Evolutionary conservation across 2,329 filamentous ascomycete genomes (phyloP).

Genomic region (Cadophora gregata): DNA sequence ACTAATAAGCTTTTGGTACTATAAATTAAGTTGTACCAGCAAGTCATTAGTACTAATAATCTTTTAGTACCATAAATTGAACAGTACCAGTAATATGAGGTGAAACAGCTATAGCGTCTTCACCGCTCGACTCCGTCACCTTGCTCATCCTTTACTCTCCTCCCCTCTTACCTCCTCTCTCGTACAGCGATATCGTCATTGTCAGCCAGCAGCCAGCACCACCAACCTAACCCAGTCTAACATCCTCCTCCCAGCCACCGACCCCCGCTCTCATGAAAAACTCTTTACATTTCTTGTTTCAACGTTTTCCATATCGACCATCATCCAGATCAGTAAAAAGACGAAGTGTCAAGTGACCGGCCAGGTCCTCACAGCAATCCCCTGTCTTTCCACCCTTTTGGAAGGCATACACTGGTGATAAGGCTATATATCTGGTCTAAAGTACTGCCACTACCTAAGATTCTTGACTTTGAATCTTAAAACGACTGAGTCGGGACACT

Average conservation of each 20-base stretch:
- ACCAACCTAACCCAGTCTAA: too few relatives aligned
- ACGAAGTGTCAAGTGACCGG: not conserved
- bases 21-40: not conserved
- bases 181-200: too few relatives aligned
- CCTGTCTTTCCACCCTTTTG: not conserved
- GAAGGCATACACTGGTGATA: not conserved
- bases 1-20: not conserved
- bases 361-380: not conserved
- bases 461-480: not conserved
- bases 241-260: too few relatives aligned
- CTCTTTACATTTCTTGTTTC: not conserved
- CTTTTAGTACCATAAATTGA: not conserved
- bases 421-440: not conserved
- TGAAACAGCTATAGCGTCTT: not conserved
- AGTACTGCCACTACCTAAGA: not conserved
- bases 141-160: too few relatives aligned
- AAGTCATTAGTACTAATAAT: not conserved
- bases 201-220: too few relatives aligned
- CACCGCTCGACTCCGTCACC: too few relatives aligned
- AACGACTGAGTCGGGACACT: not conserved
- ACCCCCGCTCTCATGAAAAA: not conserved
- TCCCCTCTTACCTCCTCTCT: too few relatives aligned
- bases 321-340: not conserved
- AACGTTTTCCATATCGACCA: not conserved
- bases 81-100: not conserved